Evolutionary conservation across 495 filamentous ascomycete genomes (phyloP).

Genomic region (Achaetomiella virescens): DNA sequence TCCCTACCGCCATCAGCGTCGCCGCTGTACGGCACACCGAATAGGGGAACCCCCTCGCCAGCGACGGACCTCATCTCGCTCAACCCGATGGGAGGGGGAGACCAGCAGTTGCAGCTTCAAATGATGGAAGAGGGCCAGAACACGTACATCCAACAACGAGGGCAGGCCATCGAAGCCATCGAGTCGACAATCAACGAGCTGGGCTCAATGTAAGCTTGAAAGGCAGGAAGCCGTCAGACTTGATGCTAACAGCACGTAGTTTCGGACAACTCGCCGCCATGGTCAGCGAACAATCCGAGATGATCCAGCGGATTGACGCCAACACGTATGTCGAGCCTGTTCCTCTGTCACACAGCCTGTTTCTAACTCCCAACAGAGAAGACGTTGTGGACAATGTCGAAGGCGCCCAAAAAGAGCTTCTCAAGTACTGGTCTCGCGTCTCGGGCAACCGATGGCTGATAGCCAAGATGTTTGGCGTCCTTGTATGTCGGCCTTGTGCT

Average conservation of each 20-base stretch:
- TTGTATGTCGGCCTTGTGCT: conserved; percentile 51
- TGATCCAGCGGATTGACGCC: conserved; percentile 88
- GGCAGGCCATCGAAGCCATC: conserved; percentile 94
- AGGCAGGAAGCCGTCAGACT: background rate
- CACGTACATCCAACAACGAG: conserved; percentile 84
- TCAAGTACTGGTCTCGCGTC: conserved; percentile 95
- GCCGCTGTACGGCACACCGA: conserved; percentile 82
- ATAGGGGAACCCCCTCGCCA: conserved; percentile 49
- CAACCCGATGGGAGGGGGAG: conserved; percentile 65
- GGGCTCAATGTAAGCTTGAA: conserved; percentile 58
- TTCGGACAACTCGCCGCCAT: conserved; percentile 96
- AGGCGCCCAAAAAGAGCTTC: conserved; percentile 84
- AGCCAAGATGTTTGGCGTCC: conserved; percentile 96
- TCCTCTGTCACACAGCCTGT: background rate
- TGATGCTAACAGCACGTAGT: conserved; percentile 4
- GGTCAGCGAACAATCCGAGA: conserved; percentile 95
- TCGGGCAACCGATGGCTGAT: conserved; percentile 93
- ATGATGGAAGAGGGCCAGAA: conserved; percentile 95
- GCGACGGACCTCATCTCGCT: conserved; percentile 73
- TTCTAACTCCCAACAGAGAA: conserved; percentile 54
- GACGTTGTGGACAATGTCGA: conserved; percentile 88
- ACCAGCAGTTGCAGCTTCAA: conserved; percentile 81
- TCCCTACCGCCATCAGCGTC: conserved; percentile 63
- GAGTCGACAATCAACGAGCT: conserved; percentile 92
- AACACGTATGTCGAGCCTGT: conserved; percentile 52